phyloP scores from a whole-genome alignment of 1,284 basidiomycete genomes.

The Prillingera fragicola region DNA sequence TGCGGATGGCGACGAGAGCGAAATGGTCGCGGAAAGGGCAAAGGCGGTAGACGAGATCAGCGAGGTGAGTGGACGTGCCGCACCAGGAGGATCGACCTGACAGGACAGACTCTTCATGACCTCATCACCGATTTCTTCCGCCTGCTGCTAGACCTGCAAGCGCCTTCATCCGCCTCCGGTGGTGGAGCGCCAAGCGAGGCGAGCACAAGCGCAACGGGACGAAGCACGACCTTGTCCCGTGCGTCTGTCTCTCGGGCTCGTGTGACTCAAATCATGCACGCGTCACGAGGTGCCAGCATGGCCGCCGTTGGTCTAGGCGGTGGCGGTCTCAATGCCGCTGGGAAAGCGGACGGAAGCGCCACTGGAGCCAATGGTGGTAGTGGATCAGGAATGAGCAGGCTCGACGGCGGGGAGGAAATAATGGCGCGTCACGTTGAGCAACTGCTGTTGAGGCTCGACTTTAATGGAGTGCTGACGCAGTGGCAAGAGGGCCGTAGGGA shows the following conservation, averaged over 20 bases:
- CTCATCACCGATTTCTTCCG: conserved; percentile 72
- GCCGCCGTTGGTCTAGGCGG: no score
- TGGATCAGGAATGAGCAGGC: no score
- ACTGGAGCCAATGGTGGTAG: no score
- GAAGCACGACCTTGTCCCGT: conserved; percentile 21
- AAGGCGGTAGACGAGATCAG: conserved; percentile 62
- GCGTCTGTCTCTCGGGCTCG: conserved; percentile 49
- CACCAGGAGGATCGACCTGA: neutral
- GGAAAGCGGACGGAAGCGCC: no score
- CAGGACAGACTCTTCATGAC: conserved; percentile 58
- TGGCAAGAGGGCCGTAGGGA: conserved; percentile 33
- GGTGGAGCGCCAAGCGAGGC: conserved; percentile 38
- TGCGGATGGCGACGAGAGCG: conserved; percentile 61
- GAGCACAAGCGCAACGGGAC: conserved; percentile 39
- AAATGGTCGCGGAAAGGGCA: conserved; percentile 48
- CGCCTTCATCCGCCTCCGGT: conserved; percentile 51
- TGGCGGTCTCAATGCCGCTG: no score
- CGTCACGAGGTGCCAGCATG: no score
- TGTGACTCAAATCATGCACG: conserved; percentile 60
- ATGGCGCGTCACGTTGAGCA: conserved; percentile 77
- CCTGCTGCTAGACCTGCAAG: conserved; percentile 59
- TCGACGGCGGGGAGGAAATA: conserved; percentile 51
- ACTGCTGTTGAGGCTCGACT: conserved; percentile 72
- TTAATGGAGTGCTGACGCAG: conserved; percentile 70
- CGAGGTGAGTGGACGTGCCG: conserved; percentile 52